Evolutionary conservation across 768 basidiomycete genomes (phyloP).

Genomic region (Termitomyces sp.): DNA sequence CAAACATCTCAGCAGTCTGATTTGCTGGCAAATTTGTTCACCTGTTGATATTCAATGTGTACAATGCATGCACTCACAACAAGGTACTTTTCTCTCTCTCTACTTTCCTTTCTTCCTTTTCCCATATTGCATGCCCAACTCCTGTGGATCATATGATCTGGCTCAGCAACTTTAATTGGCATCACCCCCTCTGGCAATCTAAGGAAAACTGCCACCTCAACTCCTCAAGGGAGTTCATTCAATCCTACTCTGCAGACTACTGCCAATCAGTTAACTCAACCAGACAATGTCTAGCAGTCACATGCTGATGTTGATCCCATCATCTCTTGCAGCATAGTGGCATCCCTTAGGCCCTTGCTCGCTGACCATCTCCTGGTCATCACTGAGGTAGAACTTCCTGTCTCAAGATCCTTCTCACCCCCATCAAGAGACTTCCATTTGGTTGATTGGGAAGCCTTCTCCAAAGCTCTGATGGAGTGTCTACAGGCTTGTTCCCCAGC

Average conservation of each 20-base stretch:
- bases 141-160: too few relatives aligned
- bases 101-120: too few relatives aligned
- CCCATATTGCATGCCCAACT: too few relatives aligned
- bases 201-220: too few relatives aligned
- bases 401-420: neutral
- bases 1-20: neutral
- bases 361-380: slow-evolving; percentile 30
- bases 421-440: slow-evolving; percentile 15
- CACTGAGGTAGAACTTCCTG: slow-evolving; percentile 15
- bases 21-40: neutral
- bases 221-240: too few relatives aligned
- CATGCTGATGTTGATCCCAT: neutral
- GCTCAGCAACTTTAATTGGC: too few relatives aligned
- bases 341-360: slow-evolving; percentile 8
- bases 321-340: neutral
- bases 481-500: too few relatives aligned
- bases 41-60: neutral
- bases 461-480: neutral
- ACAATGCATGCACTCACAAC: neutral
- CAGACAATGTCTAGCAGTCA: slow-evolving; percentile 3
- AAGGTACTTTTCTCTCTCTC: too few relatives aligned
- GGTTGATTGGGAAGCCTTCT: slow-evolving; percentile 19
- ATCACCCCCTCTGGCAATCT: too few relatives aligned
- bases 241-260: too few relatives aligned
- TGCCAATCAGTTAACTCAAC: neutral